Evolutionary conservation across 202 grass and related monocot genomes (phyloP).

Genomic region (Dendrocalamus latiflorus): DNA sequence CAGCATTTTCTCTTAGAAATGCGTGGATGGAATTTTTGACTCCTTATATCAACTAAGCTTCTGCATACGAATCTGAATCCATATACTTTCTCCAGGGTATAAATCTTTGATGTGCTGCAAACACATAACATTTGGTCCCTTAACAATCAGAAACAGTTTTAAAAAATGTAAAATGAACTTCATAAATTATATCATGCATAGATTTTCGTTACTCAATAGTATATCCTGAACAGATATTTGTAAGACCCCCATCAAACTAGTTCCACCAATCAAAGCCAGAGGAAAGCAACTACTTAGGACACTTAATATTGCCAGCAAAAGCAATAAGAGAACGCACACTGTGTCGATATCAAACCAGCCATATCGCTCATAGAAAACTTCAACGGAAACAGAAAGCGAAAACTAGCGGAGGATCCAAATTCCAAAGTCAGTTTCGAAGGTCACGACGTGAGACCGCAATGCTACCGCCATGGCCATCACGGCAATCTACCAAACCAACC

Average conservation of each 20-base stretch:
- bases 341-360: not conserved
- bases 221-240: not conserved
- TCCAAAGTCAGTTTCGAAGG: not conserved
- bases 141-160: not conserved
- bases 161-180: not conserved
- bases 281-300: not conserved
- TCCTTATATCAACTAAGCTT: conserved; percentile 34
- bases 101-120: conserved; percentile 63
- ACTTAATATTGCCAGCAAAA: not conserved
- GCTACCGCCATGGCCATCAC: not conserved
- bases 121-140: not conserved
- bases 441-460: conserved; percentile 1
- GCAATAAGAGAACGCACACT: not conserved
- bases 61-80: conserved; percentile 47
- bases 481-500: not conserved
- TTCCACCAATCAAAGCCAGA: conserved; percentile 6
- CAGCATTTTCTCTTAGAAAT: conserved; percentile 48
- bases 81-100: conserved; percentile 44
- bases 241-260: not conserved
- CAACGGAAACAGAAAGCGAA: not conserved
- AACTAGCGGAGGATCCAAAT: not conserved
- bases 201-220: not conserved
- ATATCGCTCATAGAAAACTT: not conserved
- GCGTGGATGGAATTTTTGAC: conserved; percentile 32
- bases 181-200: not conserved